Base-by-base conservation (phyloP, 352 stramenopile species). In the Phytopythium cucurbitacearum region DNA sequence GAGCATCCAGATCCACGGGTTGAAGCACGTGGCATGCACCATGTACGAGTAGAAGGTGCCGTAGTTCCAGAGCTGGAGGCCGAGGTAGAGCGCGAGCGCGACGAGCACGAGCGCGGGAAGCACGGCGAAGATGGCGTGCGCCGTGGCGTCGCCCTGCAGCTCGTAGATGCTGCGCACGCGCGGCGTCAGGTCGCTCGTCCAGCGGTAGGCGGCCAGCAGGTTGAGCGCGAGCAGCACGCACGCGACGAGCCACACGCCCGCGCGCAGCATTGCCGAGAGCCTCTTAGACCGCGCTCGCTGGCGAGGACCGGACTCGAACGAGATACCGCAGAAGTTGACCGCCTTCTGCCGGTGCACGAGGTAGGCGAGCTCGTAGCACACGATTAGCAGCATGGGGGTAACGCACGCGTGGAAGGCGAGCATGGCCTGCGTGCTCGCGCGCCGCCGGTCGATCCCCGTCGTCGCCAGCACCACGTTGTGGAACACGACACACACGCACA, bases 261-360 rank as follows among this genome's bases (percentile, higher is more conserved):
- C 78, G 15, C 80, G 79, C 33, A 89, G 67, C 48, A 76, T 83
- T 10, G 71, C 80, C 5, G 83, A 89, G 7, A 87, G 59, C 49
- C 56, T 61, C 60, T 68, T 64, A 5, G 44, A 58, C 3, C 47
- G 47, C n/a, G 56, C 40, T 33, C 60, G 61, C 34, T 73, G 71
- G 2, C 78, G 70, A 32, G 87, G 76, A 12, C 75, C 78, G 39
- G 70, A 83, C 48, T 95, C 85, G 53, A 96, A 96, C 12, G 77
- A 80, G 59, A 96, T 95, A 38, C 88, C 88, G 51, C 86, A 96
- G 56, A 96, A 96, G 59, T 94, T 93, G 52, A 96, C 85, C 16
- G 75, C 87, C 50, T 92, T 92, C 49, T 92, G 80, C 67, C 95
- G 96, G 68, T 96, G 88, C 42, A 96, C 88, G 39, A 89, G 52